Percentiles rank a stretch among this genome's conserved stretches.
Evolutionary conservation across 163 green algal species (phyloP).

Genomic region (Prototheca wickerhamii): DNA sequence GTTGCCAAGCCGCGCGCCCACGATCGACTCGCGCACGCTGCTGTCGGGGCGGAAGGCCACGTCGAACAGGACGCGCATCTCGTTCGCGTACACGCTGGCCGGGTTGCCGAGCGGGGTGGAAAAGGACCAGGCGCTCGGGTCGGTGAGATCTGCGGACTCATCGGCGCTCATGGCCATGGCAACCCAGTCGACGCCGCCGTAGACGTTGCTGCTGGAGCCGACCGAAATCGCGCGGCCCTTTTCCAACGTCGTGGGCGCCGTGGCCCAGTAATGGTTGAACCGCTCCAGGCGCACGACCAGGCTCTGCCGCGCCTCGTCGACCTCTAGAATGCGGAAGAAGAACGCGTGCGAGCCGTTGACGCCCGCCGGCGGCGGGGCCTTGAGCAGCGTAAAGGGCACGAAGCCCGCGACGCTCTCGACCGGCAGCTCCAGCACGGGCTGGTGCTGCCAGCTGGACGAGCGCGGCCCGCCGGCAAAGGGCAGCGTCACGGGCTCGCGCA

Average conservation of each 20-base stretch:
- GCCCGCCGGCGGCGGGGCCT: not conserved
- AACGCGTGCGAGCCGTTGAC: slow-evolving; percentile 6
- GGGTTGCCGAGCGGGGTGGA: slow-evolving; percentile 24
- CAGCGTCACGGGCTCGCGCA: slow-evolving; percentile 9
- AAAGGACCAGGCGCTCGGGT: slow-evolving; percentile 6
- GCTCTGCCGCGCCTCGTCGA: not conserved
- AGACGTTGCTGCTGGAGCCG: slow-evolving; percentile 7
- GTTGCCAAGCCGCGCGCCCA: slow-evolving; percentile 15
- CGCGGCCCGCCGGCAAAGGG: slow-evolving; percentile 5
- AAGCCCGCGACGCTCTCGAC: slow-evolving; percentile 10
- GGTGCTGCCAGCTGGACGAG: slow-evolving; percentile 11
- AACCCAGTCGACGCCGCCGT: slow-evolving; percentile 28
- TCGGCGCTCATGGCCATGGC: slow-evolving; percentile 19
- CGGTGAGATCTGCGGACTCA: slow-evolving; percentile 21
- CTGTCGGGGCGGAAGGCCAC: slow-evolving; percentile 19
- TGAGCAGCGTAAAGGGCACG: slow-evolving; percentile 17
- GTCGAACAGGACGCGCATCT: slow-evolving; percentile 23
- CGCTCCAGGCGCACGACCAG: slow-evolving; percentile 20
- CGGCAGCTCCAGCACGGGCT: slow-evolving; percentile 7
- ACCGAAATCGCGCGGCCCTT: not conserved
- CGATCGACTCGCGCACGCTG: slow-evolving; percentile 19
- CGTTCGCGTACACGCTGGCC: slow-evolving; percentile 16
- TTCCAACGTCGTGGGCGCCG: not conserved
- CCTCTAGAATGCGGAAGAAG: slow-evolving; percentile 25
- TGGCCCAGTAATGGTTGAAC: slow-evolving; percentile 26